Conservation (phyloP, 2,329 filamentous ascomycete genomes). For the Neonectria neomacrospora region DNA sequence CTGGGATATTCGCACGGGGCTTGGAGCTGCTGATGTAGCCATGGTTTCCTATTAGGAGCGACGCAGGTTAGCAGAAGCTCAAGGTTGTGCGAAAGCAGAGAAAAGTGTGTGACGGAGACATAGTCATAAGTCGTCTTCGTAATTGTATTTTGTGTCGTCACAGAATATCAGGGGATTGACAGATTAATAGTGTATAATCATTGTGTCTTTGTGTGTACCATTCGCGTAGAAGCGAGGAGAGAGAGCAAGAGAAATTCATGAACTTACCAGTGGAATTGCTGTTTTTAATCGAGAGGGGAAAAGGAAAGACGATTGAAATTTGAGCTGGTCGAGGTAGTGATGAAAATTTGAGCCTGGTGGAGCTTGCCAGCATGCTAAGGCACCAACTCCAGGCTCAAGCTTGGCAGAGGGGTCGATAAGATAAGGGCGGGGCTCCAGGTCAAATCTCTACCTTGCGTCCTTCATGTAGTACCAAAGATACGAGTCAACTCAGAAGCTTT, state of each 20-base stretch:
- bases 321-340: conserved; percentile 33
- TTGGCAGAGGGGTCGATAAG: conserved; percentile 14
- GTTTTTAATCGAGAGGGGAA: conserved; percentile 36
- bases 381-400: background rate
- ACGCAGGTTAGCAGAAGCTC: conserved; percentile 35
- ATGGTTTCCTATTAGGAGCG: conserved; percentile 36
- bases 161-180: conserved; percentile 68
- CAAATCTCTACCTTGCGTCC: conserved; percentile 14
- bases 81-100: conserved; percentile 10
- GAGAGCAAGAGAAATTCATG: conserved; percentile 10
- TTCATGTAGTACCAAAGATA: background rate
- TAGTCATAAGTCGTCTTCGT: conserved; percentile 59
- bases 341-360: conserved; percentile 41
- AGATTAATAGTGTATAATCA: conserved; percentile 67
- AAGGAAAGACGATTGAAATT: conserved; percentile 28
- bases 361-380: conserved; percentile 11
- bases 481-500: background rate
- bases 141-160: conserved; percentile 57
- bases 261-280: conserved; percentile 36
- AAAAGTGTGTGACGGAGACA: conserved; percentile 28
- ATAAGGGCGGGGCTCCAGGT: conserved; percentile 27
- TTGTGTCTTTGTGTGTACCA: conserved; percentile 40
- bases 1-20: conserved; percentile 80
- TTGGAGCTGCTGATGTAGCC: conserved; percentile 30
- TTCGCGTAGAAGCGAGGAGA: conserved; percentile 7